These are phyloP conservation scores for Plasmodium gonderi DNA, from an alignment of 169 alveolate species.

Conservation along the genomic window DNA sequence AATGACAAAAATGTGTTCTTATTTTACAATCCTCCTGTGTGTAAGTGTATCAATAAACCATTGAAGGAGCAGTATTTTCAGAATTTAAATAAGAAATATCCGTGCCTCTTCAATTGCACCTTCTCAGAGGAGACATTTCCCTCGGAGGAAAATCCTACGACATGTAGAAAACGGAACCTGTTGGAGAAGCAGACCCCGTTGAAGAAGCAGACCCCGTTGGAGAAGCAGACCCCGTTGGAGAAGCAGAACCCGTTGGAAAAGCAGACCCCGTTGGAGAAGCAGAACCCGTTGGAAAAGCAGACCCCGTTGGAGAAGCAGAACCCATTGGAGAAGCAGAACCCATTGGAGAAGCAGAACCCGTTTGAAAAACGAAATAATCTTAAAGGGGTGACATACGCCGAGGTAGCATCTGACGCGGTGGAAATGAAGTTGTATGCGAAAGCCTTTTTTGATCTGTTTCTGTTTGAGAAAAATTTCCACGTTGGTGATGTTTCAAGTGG, in stretches of 20 bases:
- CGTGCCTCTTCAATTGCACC: conserved; percentile 63
- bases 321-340: not conserved
- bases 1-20: conserved; percentile 63
- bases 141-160: not conserved
- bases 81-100: conserved; percentile 18
- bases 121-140: not conserved
- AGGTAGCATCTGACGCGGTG: conserved; percentile 60
- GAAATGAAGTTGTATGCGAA: conserved; percentile 70
- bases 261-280: not conserved
- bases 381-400: conserved; percentile 8
- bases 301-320: not conserved
- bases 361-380: not conserved
- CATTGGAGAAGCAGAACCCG: not conserved
- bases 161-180: not conserved
- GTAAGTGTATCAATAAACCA: conserved; percentile 41
- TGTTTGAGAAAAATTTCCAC: too few relatives aligned
- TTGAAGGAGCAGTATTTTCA: conserved; percentile 45
- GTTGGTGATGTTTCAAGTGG: too few relatives aligned
- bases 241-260: not conserved
- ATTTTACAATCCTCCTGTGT: conserved; percentile 73
- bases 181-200: not conserved
- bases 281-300: not conserved
- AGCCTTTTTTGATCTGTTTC: conserved; percentile 57
- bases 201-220: not conserved
- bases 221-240: not conserved